Evolutionary conservation across 768 basidiomycete species (phyloP).

Genomic region (Naganishia vishniacii): DNA sequence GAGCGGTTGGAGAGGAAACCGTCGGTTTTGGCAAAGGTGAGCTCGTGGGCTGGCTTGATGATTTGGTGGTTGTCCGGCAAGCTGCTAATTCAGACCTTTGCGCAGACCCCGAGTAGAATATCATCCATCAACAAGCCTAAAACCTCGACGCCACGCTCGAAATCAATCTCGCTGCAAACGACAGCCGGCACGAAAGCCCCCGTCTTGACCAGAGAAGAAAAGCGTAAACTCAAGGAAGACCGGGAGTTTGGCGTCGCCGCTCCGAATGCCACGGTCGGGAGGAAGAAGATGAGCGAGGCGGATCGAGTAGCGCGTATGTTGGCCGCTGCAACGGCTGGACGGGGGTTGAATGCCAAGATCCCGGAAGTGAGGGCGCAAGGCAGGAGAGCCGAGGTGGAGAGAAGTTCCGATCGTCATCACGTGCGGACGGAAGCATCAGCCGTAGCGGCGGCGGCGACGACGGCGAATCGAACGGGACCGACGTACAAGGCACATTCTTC

Average conservation of each 20-base stretch:
- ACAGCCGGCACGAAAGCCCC: background rate
- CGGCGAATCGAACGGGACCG: conserved; percentile 18
- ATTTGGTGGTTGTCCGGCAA: background rate
- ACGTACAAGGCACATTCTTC: conserved; percentile 13
- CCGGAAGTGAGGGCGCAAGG: background rate
- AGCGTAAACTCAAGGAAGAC: conserved; percentile 6
- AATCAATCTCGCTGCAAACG: background rate
- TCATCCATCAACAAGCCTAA: background rate
- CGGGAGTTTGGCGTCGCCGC: conserved; percentile 22
- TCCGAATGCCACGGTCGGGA: background rate
- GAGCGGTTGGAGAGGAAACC: conserved; percentile 12
- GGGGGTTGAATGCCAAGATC: conserved; percentile 15
- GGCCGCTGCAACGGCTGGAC: conserved; percentile 14
- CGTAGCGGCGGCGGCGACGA: background rate
- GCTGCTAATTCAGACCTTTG: background rate
- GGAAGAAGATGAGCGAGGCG: background rate
- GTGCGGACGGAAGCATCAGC: background rate
- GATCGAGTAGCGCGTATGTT: conserved; percentile 17
- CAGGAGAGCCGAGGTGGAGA: background rate
- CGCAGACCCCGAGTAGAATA: background rate
- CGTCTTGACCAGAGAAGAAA: conserved; percentile 18
- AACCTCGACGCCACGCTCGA: background rate
- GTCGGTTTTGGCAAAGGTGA: conserved; percentile 2
- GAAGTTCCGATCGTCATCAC: background rate
- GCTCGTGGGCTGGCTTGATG: background rate